Evolutionary conservation across 805 yeast genomes (phyloP), one percentile per base, ranked within the genome.

Genomic region (Candida ipomoeae): DNA sequence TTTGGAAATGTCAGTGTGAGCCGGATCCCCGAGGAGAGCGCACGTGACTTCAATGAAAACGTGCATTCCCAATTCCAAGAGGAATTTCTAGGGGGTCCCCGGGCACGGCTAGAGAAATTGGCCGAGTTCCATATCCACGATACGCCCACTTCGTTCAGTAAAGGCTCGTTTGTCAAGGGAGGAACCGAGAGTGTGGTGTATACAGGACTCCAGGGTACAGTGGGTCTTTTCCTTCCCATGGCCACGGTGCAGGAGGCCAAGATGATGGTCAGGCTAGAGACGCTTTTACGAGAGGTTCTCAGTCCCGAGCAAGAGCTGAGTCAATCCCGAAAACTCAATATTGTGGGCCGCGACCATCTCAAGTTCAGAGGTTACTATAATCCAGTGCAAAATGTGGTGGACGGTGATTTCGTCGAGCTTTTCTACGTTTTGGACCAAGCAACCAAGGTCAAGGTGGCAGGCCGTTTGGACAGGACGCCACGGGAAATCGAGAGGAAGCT

Each of bases 321-420:
- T n/a, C 60, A 64, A 52, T 57, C 59, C 60, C 47, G 55, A 10
- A 56, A 62, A 54, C 26, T 43, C 47, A 64, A 77, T 3, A 49
- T 82, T n/a, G 73, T 83, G 2, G 92, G 85, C 0, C 74, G 94
- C 50, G 86, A 85, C 54, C 87, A 84, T 50, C 52, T 80, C 54
- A 78, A 78, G 50, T 91, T 77, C 63, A 70, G 97, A 49, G 78
- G 97, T 47, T 86, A 85, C 61, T 89, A 89, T 63, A 82, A 81
- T n/a, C 97, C 97, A 0, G 79, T 77, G 2, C 84, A 83, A 55
- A 78, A 81, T 45, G 83, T 87, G 2, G 76, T 94, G 38, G 97
- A 94, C 67, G 99, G 99, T 8, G 98, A 94, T 62, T 70, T 88
- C 14, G 72, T 92, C 44, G 97, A 89, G 59, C 63, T 67, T 39